Base-by-base conservation (phyloP, 2,329 filamentous ascomycete genomes). In the Cladosporium sp. region DNA sequence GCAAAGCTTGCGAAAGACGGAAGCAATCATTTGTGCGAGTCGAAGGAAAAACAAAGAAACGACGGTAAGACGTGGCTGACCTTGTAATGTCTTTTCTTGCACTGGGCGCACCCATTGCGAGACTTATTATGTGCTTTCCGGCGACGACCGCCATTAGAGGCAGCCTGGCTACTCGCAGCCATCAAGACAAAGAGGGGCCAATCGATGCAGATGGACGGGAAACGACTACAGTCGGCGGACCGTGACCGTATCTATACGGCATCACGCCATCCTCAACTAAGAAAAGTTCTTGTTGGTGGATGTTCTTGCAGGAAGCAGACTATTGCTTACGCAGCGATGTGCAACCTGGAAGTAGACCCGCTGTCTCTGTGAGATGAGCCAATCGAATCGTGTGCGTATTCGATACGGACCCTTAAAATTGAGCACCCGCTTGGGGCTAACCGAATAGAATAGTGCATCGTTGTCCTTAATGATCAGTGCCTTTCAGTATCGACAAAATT, bases 31-130 rank as follows among this genome's bases (percentile, higher is more conserved):
- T 15, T 17, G 32, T n/a, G 28, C 22, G 28, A 19, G 4, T 8
- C 17, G 12, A 6, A 13, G 28, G 15, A 3, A 8, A 13, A 9
- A 19, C 12, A 35, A 35, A 12, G 7, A 35, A 35, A 1, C 1
- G 13, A 19, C 28, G 2, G 28, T 15, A 8, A 12, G 20, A 45
- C 10, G 40, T 13, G 19, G 34, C 24, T 55, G 61, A 74, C 73
- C 62, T 74, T 74, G 44, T 74, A 65, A 58, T 74, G 73, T 8
- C 72, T 68, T 22, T 66, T 66, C 59, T 75, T 75, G 57, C 72
- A 75, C 60, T 73, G 66, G 7, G 64, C 32, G 48, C 73, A 75
- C 22, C 73, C 73, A 58, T 69, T 70, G 40, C 71, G 66, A n/a
- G 73, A 75, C 61, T 74, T 75, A 39, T 64, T 68, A 58, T 75